These are phyloP conservation scores for Dentiscutata heterogama DNA, from an alignment of 371 early-diverging fungal genomes.

Conservation along the genomic window DNA sequence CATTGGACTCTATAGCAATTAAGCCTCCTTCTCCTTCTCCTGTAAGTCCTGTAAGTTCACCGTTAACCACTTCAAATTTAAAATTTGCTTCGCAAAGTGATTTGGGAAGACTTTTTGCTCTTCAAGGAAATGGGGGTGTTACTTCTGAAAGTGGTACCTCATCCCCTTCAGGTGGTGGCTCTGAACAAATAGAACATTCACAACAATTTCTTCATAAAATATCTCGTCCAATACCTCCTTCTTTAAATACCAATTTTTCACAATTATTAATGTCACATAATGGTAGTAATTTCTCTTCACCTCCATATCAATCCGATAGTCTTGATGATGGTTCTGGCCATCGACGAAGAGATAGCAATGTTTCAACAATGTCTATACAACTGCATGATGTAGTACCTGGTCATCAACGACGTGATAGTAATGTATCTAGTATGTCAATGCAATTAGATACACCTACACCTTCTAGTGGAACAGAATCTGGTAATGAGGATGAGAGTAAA, in stretches of 20 bases:
- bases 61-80: conserved; percentile 35
- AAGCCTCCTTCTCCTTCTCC: neutral
- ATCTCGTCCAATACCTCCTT: conserved; percentile 42
- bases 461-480: conserved; percentile 27
- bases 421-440: conserved; percentile 44
- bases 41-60: neutral
- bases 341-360: conserved; percentile 44
- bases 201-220: neutral
- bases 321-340: conserved; percentile 36
- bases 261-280: conserved; percentile 36
- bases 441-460: conserved; percentile 44
- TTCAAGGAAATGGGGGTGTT: neutral
- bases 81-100: conserved; percentile 36
- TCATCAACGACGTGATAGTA: conserved; percentile 45
- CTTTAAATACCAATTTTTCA: conserved; percentile 35
- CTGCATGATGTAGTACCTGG: conserved; percentile 27
- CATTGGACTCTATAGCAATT: conserved; percentile 12
- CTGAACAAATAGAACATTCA: conserved; percentile 24
- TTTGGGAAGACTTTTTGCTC: conserved; percentile 41
- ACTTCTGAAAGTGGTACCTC: too few species aligned
- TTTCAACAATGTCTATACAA: conserved; percentile 45
- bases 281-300: neutral
- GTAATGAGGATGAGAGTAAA: conserved; percentile 41
- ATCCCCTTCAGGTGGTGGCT: too few species aligned
- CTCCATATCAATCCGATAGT: conserved; percentile 3